Conservation (phyloP, 768 basidiomycete genomes). For the Serpula lacrymans region DNA sequence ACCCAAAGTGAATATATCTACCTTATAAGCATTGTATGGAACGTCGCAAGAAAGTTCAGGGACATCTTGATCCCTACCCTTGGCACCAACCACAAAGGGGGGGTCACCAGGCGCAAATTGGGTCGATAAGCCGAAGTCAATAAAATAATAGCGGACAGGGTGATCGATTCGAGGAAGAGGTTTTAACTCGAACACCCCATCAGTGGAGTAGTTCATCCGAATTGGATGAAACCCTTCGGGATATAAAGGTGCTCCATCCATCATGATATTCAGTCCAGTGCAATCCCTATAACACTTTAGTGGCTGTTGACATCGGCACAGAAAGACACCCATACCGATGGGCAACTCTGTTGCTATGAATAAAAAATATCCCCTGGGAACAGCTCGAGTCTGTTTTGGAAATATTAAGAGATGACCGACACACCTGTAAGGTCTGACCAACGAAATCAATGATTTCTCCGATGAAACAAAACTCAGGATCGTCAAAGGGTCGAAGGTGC, state of each 20-base stretch:
- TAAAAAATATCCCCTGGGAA: constrained; percentile 12
- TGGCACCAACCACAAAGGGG: not conserved
- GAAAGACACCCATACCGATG: constrained; percentile 4
- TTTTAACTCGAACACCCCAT: too few species aligned
- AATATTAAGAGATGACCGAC: not conserved
- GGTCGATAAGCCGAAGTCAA: constrained; percentile 1
- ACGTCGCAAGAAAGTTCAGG: constrained; percentile 21
- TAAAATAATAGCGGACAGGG: not conserved
- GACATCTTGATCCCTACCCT: too few species aligned
- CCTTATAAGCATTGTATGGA: constrained; percentile 27
- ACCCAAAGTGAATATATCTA: constrained; percentile 28
- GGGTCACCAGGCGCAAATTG: not conserved
- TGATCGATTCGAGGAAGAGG: too few species aligned
- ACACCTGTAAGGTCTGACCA: too few species aligned
- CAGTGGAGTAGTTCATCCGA: too few species aligned
- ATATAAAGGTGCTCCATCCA: too few species aligned
- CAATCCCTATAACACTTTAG: too few species aligned
- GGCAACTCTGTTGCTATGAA: constrained; percentile 9
- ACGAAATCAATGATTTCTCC: too few species aligned
- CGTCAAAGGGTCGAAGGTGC: constrained; percentile 32
- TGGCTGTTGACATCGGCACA: too few species aligned
- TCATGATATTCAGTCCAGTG: too few species aligned
- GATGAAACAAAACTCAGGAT: constrained; percentile 28
- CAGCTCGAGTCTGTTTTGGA: not conserved
- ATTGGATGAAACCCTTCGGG: too few species aligned